Evolutionary conservation across 129 eudicot genomes (phyloP).

Genomic region (Ambrosia artemisiifolia): DNA sequence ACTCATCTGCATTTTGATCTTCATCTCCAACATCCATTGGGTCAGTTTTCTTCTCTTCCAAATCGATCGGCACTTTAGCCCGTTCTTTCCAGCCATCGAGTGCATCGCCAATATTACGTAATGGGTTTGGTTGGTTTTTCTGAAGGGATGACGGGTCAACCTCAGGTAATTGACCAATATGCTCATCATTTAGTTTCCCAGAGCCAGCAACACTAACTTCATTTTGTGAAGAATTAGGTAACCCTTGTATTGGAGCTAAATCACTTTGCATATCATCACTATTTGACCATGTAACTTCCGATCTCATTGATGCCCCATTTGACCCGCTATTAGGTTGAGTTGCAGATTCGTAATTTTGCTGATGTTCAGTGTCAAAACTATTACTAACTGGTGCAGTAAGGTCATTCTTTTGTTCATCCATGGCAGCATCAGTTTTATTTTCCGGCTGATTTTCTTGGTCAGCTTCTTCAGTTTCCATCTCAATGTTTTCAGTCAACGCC

Average conservation of each 20-base stretch:
- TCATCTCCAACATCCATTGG: slow-evolving; percentile 45
- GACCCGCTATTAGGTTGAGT: slow-evolving; percentile 47
- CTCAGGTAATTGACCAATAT: slow-evolving; percentile 48
- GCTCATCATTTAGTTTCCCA: slow-evolving; percentile 46
- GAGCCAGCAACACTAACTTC: slow-evolving; percentile 57
- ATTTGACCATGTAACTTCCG: slow-evolving; percentile 51
- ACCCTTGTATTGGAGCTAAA: slow-evolving; percentile 57
- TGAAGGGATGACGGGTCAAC: slow-evolving; percentile 38
- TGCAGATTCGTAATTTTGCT: slow-evolving; percentile 41
- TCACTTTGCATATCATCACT: slow-evolving; percentile 45
- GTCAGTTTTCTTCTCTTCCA: slow-evolving; percentile 36
- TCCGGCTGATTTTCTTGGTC: slow-evolving; percentile 28
- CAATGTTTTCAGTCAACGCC: slow-evolving; percentile 31
- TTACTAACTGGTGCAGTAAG: slow-evolving; percentile 17
- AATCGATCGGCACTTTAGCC: slow-evolving; percentile 71
- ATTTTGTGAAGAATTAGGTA: slow-evolving; percentile 47
- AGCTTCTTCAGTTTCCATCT: slow-evolving; percentile 32
- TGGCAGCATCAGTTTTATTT: slow-evolving; percentile 26
- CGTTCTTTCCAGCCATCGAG: slow-evolving; percentile 97
- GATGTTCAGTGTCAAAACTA: slow-evolving; percentile 22
- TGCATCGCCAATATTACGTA: slow-evolving; percentile 88
- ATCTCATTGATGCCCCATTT: slow-evolving; percentile 33
- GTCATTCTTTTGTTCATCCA: slow-evolving; percentile 42
- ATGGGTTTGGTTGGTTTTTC: slow-evolving; percentile 77
- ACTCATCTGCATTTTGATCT: slow-evolving; percentile 66